phyloP scores from a whole-genome alignment of 208 protist genomes.

The Trypanosoma rangeli region DNA sequence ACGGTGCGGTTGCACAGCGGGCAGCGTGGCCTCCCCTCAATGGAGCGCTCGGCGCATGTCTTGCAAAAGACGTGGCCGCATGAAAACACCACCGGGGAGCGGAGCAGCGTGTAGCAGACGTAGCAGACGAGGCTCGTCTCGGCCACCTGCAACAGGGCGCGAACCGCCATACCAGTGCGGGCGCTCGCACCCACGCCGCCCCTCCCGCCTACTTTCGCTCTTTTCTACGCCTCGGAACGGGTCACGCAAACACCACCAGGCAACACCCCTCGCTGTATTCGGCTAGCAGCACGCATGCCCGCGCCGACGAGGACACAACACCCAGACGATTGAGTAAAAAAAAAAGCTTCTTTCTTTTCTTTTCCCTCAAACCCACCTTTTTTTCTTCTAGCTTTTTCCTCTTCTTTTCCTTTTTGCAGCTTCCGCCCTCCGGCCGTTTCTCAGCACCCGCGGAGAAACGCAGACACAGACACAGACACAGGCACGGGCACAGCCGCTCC shows the following conservation, averaged over 20 bases:
- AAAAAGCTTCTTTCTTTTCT: background rate
- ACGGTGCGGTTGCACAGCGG: conserved; percentile 71
- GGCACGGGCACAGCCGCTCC: background rate
- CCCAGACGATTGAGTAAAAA: background rate
- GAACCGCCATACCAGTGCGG: conserved; percentile 12
- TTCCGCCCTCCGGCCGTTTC: background rate
- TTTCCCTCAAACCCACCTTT: background rate
- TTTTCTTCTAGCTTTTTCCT: background rate
- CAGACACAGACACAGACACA: background rate
- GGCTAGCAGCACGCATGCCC: background rate
- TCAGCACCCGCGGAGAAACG: background rate
- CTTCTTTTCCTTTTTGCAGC: background rate
- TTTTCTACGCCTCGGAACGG: background rate
- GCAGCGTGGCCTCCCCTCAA: conserved; percentile 53
- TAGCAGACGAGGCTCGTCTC: conserved; percentile 47
- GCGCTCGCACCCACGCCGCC: background rate
- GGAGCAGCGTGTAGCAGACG: conserved; percentile 65
- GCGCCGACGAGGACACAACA: background rate
- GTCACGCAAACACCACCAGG: background rate
- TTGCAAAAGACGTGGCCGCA: conserved; percentile 78
- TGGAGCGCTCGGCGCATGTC: conserved; percentile 45
- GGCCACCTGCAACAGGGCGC: conserved; percentile 37
- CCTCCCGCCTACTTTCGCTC: background rate
- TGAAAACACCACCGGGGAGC: conserved; percentile 47
- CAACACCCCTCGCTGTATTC: background rate